Evolutionary conservation across 2,329 filamentous ascomycete species (phyloP).

Genomic region (Sarocladium strictum): DNA sequence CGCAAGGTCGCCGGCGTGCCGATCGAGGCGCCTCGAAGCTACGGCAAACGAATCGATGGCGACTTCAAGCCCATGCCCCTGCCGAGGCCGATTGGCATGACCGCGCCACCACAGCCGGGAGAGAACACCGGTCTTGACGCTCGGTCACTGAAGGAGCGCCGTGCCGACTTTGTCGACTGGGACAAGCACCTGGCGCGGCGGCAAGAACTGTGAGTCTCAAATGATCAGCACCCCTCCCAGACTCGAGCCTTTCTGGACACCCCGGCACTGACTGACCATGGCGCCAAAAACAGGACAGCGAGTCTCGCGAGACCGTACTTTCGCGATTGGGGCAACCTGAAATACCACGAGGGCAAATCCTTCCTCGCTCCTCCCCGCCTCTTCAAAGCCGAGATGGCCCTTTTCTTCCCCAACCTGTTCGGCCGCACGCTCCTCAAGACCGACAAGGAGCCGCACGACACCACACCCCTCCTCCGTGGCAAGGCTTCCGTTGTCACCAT

Average conservation of each 20-base stretch:
- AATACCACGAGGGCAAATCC: slow-evolving; percentile 80
- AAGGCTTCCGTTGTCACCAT: slow-evolving; percentile 74
- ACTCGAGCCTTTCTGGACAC: too few species aligned
- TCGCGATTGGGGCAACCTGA: slow-evolving; percentile 86
- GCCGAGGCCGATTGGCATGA: slow-evolving; percentile 75
- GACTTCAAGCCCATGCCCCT: slow-evolving; percentile 55
- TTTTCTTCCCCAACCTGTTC: slow-evolving; percentile 90
- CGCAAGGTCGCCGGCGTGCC: slow-evolving; percentile 37
- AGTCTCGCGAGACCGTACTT: slow-evolving; percentile 87
- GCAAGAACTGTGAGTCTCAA: slow-evolving; percentile 60
- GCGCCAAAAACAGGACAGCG: slow-evolving; percentile 61
- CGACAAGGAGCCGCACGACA: slow-evolving; percentile 51
- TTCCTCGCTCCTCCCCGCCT: slow-evolving; percentile 81
- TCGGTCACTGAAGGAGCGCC: slow-evolving; percentile 60
- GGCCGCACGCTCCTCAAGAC: slow-evolving; percentile 67
- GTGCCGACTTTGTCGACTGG: slow-evolving; percentile 77
- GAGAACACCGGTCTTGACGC: slow-evolving; percentile 76
- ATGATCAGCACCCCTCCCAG: too few species aligned
- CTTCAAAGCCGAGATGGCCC: slow-evolving; percentile 73
- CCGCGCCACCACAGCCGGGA: slow-evolving; percentile 63
- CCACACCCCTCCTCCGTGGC: slow-evolving; percentile 67
- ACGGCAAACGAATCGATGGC: slow-evolving; percentile 46
- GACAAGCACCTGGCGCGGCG: slow-evolving; percentile 76
- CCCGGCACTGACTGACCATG: too few species aligned
- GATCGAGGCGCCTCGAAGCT: slow-evolving; percentile 53